Evolutionary conservation across 257 asterid species (phyloP), one percentile per base, ranked within the genome.

Genomic region (Osmanthus fragrans): DNA sequence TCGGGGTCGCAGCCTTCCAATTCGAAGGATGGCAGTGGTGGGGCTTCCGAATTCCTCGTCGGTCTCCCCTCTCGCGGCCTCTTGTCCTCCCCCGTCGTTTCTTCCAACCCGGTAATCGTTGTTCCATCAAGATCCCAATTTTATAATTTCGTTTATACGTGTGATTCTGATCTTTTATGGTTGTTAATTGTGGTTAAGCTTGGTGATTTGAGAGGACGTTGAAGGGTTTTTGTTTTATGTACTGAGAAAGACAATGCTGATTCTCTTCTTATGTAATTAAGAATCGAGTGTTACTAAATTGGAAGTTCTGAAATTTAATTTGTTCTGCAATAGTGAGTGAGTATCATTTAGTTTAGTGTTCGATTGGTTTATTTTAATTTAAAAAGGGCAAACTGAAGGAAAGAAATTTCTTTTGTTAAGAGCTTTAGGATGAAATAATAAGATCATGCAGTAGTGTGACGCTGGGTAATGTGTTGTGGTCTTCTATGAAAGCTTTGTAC

Each of bases 41-140:
- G 88, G 65, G 89, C 89, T 19, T 76, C 92, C 70, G 65, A 74
- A 79, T 88, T 83, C 78, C 93, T 91, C 1, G 72, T 88, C 45
- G 72, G 79, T 79, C 97, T 91, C 58, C 97, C 97, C 54, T 89
- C 95, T 78, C 97, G 93, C 9, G 97, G 97, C 74, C 85, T 84
- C 79, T 88, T 91, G 81, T 86, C 97, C 70, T 86, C 97, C 73
- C 83, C 90, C 60, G 84, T 89, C 71, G 70, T 85, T 73, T 90
- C 94, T 54, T 81, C 94, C 79, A 86, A 84, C 76, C 89, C 84
- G 85, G 97, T 88, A 85, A 69, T 60, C 70, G 56, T 34, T 40
- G 30, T 32, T 51, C 60, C 39, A 19, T 82, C 27, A 7, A 83
- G 34, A 34, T 66, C 74, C 54, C 71, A 4, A 32, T 49, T 72